Conservation (phyloP, 2,329 filamentous ascomycete genomes). For the Cytospora piceae region DNA sequence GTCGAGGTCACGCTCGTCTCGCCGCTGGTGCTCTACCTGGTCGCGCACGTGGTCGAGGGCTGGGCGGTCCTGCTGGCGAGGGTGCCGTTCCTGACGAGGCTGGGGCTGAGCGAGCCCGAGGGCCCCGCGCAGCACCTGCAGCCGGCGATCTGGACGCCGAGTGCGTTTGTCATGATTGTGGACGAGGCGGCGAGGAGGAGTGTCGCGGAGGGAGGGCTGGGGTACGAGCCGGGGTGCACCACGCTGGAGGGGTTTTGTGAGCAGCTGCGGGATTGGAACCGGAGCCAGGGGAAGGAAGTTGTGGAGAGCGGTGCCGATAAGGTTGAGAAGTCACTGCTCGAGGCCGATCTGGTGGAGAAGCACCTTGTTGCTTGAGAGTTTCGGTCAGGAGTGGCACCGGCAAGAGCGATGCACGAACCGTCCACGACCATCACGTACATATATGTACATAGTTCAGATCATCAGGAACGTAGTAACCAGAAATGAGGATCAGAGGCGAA, state of each 20-base stretch:
- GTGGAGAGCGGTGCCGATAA: neutral
- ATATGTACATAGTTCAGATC: neutral
- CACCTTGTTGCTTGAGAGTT: conserved; percentile 11
- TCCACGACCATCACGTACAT: neutral
- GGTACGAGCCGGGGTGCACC: conserved; percentile 43
- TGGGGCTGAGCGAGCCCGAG: conserved; percentile 38
- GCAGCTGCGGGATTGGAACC: conserved; percentile 48
- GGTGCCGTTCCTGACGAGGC: conserved; percentile 31
- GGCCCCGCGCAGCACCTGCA: conserved; percentile 45
- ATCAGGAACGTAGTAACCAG: neutral
- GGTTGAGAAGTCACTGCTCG: conserved; percentile 4
- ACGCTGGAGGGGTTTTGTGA: conserved; percentile 48
- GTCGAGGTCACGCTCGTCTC: conserved; percentile 40
- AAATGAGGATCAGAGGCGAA: neutral
- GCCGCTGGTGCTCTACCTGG: conserved; percentile 43
- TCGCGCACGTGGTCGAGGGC: conserved; percentile 45
- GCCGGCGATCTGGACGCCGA: conserved; percentile 44
- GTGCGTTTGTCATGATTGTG: conserved; percentile 43
- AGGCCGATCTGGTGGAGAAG: conserved; percentile 14
- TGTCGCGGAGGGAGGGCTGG: conserved; percentile 47
- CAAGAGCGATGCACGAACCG: neutral
- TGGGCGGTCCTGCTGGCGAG: conserved; percentile 39
- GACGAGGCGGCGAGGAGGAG: conserved; percentile 43
- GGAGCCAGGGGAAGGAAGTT: conserved; percentile 17
- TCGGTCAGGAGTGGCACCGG: neutral